Evolutionary conservation across 2,329 filamentous ascomycete species (phyloP).

Genomic region (Stromatinia cepivora): DNA sequence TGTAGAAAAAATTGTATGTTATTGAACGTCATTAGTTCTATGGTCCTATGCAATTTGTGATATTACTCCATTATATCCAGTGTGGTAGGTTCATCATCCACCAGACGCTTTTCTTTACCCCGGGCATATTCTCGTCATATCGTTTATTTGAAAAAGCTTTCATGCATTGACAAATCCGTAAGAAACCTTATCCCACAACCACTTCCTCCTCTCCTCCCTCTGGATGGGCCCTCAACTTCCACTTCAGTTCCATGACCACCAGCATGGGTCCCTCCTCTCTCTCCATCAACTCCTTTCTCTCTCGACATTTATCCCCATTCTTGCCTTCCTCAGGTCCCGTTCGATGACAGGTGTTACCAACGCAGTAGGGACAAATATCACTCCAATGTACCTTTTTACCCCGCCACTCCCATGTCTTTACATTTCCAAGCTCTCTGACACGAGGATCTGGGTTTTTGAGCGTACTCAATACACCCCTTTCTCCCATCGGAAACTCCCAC

Average conservation of each 20-base stretch:
- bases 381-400: slow-evolving; percentile 6
- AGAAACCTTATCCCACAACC: background rate
- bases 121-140: too few species aligned
- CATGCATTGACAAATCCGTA: background rate
- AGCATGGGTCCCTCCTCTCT: slow-evolving; percentile 7
- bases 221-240: background rate
- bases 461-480: slow-evolving; percentile 27
- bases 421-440: background rate
- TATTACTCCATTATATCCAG: background rate
- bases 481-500: slow-evolving; percentile 33
- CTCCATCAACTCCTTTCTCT: background rate
- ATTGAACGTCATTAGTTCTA: too few species aligned
- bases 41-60: background rate
- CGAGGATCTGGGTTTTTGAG: slow-evolving; percentile 13
- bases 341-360: background rate
- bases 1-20: background rate
- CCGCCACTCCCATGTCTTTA: slow-evolving; percentile 6
- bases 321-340: background rate
- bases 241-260: slow-evolving; percentile 4
- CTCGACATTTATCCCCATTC: background rate
- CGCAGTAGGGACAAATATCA: slow-evolving; percentile 7
- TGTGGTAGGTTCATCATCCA: background rate
- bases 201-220: background rate
- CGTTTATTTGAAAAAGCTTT: too few species aligned
- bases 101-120: background rate